phyloP scores from a whole-genome alignment of 2,329 filamentous ascomycete species.

The Alternaria longipes region DNA sequence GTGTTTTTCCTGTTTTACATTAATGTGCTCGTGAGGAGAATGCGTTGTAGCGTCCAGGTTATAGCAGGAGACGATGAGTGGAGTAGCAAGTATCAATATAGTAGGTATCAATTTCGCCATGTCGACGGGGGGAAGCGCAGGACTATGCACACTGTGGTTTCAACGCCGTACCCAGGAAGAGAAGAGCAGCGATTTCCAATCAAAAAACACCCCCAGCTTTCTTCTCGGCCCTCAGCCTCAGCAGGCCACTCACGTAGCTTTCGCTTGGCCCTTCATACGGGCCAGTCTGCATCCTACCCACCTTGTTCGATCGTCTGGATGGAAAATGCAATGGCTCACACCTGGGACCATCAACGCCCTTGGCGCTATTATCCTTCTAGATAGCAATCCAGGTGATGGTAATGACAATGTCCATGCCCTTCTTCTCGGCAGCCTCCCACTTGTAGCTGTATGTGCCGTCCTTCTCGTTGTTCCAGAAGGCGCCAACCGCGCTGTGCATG shows the following conservation, averaged over 20 bases:
- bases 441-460: conserved; percentile 92
- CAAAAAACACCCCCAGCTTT: conserved; percentile 1
- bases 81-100: conserved; percentile 1
- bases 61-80: not conserved
- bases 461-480: conserved; percentile 90
- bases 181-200: conserved; percentile 13
- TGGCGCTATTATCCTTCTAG: conserved; percentile 23
- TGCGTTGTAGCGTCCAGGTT: not conserved
- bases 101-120: conserved; percentile 18
- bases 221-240: conserved; percentile 9
- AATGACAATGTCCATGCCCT: conserved; percentile 63
- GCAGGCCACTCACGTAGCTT: conserved; percentile 6
- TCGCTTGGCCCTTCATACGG: conserved; percentile 6
- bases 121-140: conserved; percentile 12
- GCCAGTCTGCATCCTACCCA: not conserved
- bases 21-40: not conserved
- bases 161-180: conserved; percentile 19
- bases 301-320: not conserved
- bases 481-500: conserved; percentile 86
- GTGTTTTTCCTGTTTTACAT: not conserved
- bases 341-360: not conserved
- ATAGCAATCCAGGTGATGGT: conserved; percentile 75
- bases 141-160: conserved; percentile 15
- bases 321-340: not conserved
- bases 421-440: conserved; percentile 69